Evolutionary conservation across 1,284 basidiomycete genomes (phyloP).

Genomic region (Ganoderma lingzhi): DNA sequence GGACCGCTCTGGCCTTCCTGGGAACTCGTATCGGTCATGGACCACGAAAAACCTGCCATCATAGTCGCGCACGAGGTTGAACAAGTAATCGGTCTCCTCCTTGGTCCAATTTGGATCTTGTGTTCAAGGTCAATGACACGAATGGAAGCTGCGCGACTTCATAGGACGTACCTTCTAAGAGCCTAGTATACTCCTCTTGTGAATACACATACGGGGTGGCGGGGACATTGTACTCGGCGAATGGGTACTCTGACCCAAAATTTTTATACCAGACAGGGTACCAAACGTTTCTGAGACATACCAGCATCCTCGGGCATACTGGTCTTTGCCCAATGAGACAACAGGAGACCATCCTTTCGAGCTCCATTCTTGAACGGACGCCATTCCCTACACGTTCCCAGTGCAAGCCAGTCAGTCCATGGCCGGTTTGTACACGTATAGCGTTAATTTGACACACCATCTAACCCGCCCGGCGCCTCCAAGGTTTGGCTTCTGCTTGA

Average conservation of each 20-base stretch:
- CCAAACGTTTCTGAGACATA: constrained; percentile 39
- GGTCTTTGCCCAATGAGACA: constrained; percentile 78
- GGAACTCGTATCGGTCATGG: constrained; percentile 88
- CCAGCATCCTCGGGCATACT: constrained; percentile 61
- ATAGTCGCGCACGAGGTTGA: constrained; percentile 82
- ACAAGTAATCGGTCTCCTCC: constrained; percentile 96
- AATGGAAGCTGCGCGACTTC: not conserved
- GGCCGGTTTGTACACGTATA: not conserved
- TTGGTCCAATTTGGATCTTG: constrained; percentile 89
- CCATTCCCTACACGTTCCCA: constrained; percentile 68
- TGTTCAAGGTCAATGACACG: not conserved
- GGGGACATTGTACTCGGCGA: constrained; percentile 83
- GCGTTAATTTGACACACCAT: constrained; percentile 54
- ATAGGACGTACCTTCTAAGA: constrained; percentile 73
- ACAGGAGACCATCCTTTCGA: constrained; percentile 63
- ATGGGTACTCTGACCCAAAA: constrained; percentile 66
- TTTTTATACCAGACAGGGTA: not conserved
- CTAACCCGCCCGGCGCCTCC: constrained; percentile 67
- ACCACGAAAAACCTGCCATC: constrained; percentile 94
- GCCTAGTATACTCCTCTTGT: constrained; percentile 88
- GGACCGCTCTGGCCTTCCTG: constrained; percentile 58
- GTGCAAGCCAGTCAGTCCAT: not conserved
- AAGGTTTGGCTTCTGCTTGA: constrained; percentile 87
- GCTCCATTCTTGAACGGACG: constrained; percentile 74
- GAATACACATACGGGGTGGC: constrained; percentile 84